These are phyloP conservation scores for Rhodotorula mucilaginosa DNA, from an alignment of 1,284 basidiomycete species.

Conservation along the genomic window DNA sequence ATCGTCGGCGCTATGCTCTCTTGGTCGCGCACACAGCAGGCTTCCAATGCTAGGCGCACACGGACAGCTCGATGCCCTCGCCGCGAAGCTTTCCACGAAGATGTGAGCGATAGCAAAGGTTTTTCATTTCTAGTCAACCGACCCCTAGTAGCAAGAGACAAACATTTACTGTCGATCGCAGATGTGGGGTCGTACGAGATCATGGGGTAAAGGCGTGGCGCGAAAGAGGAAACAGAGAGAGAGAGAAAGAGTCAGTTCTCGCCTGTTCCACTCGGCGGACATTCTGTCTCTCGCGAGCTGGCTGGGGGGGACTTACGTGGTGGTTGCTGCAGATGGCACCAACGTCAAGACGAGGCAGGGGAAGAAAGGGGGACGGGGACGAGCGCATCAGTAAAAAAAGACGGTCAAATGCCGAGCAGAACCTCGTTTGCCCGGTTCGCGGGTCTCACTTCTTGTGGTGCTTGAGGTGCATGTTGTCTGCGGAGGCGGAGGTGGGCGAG, in stretches of 20 bases:
- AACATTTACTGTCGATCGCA: conserved; percentile 7
- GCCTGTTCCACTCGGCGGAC: no score
- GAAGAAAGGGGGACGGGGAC: no score
- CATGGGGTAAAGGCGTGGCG: neutral
- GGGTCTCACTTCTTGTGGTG: conserved; percentile 42
- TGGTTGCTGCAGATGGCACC: conserved; percentile 27
- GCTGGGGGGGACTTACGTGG: conserved; percentile 22
- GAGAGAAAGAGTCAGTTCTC: neutral
- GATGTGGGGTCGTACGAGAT: no score
- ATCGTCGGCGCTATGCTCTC: neutral
- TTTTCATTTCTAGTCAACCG: conserved; percentile 3
- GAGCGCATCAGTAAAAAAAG: neutral
- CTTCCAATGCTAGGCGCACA: neutral
- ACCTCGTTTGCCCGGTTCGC: neutral
- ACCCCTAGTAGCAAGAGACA: neutral
- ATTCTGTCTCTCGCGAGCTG: no score
- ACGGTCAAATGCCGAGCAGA: no score
- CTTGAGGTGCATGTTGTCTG: conserved; percentile 46
- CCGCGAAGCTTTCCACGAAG: no score
- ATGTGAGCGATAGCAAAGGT: no score
- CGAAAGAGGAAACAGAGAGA: neutral
- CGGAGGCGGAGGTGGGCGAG: neutral
- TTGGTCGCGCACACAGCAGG: neutral
- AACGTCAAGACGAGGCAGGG: neutral
- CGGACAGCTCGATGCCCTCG: no score